phyloP scores from a whole-genome alignment of 768 basidiomycete species.

The Leccinum obscurum region DNA sequence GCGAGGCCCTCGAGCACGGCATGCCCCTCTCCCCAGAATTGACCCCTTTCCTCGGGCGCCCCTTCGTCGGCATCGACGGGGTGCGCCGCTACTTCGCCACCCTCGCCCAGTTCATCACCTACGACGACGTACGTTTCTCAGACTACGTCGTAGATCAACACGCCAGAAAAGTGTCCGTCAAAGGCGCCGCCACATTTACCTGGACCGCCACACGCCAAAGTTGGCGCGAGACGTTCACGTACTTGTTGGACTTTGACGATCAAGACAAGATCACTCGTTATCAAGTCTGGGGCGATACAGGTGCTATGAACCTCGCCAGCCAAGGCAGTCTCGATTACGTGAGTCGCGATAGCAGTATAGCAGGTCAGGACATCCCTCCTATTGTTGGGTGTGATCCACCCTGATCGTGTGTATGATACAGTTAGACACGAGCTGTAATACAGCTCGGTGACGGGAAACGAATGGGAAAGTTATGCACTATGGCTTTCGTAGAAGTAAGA shows the following conservation, averaged over 20 bases:
- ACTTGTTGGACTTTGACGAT: conserved; percentile 61
- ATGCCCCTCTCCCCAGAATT: conserved; percentile 43
- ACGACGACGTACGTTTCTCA: conserved; percentile 53
- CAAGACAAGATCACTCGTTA: conserved; percentile 54
- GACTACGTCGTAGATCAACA: conserved; percentile 56
- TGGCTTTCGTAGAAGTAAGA: not conserved
- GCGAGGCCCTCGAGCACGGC: conserved; percentile 56
- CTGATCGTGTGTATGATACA: conserved; percentile 17
- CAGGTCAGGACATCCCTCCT: not conserved
- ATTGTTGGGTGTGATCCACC: not conserved
- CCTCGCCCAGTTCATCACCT: conserved; percentile 46
- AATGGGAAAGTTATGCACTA: not conserved
- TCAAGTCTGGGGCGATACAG: conserved; percentile 71
- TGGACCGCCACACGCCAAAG: conserved; percentile 53
- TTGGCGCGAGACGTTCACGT: conserved; percentile 64
- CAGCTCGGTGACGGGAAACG: not conserved
- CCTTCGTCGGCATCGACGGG: conserved; percentile 45
- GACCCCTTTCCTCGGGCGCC: conserved; percentile 60
- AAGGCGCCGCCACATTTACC: conserved; percentile 54
- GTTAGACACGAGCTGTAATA: conserved; percentile 4
- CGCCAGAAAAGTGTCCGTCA: conserved; percentile 50
- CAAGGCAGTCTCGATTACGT: conserved; percentile 41
- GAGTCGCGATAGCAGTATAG: not conserved
- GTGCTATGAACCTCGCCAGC: conserved; percentile 60
- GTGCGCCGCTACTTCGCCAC: conserved; percentile 50